phyloP scores from a whole-genome alignment of 2,329 filamentous ascomycete species.

The Neopestalotiopsis clavispora region DNA sequence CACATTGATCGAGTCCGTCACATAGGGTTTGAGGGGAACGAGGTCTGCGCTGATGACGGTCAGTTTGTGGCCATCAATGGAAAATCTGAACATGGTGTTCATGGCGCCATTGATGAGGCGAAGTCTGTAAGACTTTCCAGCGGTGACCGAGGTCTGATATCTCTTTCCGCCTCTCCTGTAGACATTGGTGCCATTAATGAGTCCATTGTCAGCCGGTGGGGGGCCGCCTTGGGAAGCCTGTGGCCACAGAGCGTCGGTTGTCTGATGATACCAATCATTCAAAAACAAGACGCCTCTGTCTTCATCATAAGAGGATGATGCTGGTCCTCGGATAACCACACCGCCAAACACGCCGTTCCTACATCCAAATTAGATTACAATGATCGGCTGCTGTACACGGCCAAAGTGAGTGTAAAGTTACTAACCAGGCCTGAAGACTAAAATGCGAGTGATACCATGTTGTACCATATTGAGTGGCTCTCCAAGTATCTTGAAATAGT shows the following conservation, averaged over 20 bases:
- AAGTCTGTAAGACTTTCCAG: conserved; percentile 50
- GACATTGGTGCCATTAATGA: conserved; percentile 39
- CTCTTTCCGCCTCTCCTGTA: conserved; percentile 40
- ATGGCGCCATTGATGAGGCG: conserved; percentile 48
- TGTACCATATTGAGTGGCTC: conserved; percentile 49
- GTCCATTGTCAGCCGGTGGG: conserved; percentile 47
- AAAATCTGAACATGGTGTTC: conserved; percentile 48
- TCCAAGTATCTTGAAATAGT: conserved; percentile 1
- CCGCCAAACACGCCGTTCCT: conserved; percentile 62
- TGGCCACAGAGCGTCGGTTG: conserved; percentile 42
- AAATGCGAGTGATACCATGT: conserved; percentile 69
- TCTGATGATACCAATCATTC: conserved; percentile 61
- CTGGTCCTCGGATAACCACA: conserved; percentile 66
- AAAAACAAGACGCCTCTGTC: conserved; percentile 66
- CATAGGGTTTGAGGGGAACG: conserved; percentile 58
- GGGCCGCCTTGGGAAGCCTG: conserved; percentile 35
- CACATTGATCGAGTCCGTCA: conserved; percentile 47
- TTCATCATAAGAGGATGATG: conserved; percentile 63
- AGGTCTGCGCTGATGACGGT: conserved; percentile 60
- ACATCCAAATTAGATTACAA: neutral
- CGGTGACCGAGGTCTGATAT: conserved; percentile 42
- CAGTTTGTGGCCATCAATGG: conserved; percentile 57
- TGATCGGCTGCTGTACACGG: neutral
- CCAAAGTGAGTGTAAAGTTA: neutral
- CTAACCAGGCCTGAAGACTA: conserved; percentile 43